Conservation (phyloP, 2,329 filamentous ascomycete species). For the Clarireedia homoeocarpa region DNA sequence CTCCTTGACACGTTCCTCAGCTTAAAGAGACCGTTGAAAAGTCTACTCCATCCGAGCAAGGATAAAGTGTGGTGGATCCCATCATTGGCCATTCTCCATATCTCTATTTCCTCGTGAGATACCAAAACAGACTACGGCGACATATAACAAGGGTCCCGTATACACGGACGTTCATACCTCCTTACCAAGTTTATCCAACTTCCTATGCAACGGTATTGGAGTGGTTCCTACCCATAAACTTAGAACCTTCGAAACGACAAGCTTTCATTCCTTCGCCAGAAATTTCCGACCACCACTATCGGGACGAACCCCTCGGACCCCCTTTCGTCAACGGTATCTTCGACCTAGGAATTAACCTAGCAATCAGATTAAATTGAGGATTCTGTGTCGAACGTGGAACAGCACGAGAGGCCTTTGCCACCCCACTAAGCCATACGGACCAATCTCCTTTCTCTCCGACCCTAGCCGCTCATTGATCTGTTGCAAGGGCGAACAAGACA, state of each 20-base stretch:
- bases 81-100: background rate
- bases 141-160: background rate
- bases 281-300: background rate
- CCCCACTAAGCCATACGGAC: background rate
- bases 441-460: background rate
- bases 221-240: background rate
- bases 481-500: slow-evolving; percentile 2
- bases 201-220: background rate
- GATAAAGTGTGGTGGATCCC: background rate
- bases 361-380: background rate
- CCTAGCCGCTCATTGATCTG: background rate
- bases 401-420: slow-evolving; percentile 3
- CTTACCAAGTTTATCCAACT: background rate
- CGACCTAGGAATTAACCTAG: background rate
- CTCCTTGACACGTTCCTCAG: background rate
- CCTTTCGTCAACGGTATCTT: background rate
- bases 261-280: background rate
- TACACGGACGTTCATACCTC: background rate
- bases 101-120: background rate
- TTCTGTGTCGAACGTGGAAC: background rate
- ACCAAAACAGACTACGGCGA: background rate
- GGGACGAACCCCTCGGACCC: background rate
- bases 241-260: background rate
- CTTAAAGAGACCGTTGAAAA: background rate
- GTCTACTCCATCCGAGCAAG: background rate